Percentiles rank a stretch among this genome's conserved stretches.
phyloP scores from a whole-genome alignment of 2,329 filamentous ascomycete species.

The Apiospora saccharicola region DNA sequence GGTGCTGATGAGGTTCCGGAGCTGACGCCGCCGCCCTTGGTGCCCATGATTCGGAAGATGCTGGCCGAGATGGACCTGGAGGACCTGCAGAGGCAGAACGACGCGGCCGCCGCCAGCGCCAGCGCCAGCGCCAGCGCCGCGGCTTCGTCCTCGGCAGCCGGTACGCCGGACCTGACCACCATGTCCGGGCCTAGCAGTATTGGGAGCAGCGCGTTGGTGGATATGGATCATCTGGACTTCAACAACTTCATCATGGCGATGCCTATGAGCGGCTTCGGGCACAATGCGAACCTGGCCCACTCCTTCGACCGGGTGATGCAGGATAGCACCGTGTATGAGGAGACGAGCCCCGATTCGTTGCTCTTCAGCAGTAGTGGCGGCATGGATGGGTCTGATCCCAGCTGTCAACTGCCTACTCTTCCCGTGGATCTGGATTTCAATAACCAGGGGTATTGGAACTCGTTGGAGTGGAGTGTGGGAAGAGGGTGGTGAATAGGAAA shows the following conservation, averaged over 20 bases:
- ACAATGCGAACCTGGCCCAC: not conserved
- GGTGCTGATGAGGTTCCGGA: not conserved
- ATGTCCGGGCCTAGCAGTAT: not conserved
- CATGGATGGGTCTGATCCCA: not conserved
- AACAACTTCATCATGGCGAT: conserved; percentile 5
- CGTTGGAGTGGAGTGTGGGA: not conserved
- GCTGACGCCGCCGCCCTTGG: not conserved
- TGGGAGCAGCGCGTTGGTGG: not conserved
- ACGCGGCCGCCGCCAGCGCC: not conserved
- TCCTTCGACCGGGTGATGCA: conserved; percentile 1
- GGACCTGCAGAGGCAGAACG: not conserved
- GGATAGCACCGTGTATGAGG: not conserved
- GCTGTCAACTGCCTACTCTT: not conserved
- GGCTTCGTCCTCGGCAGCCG: not conserved
- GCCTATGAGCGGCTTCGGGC: not conserved
- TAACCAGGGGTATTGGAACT: not conserved
- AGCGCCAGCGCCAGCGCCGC: not conserved
- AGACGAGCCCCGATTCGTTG: not conserved
- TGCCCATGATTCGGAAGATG: not conserved
- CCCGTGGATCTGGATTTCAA: not conserved
- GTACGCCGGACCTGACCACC: not conserved
- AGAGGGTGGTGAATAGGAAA: not conserved
- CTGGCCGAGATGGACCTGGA: not conserved
- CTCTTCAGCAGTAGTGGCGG: not conserved
- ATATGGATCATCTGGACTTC: not conserved